Evolutionary conservation across 2,329 filamentous ascomycete genomes (phyloP), one percentile per base, ranked within the genome.

Genomic region (Pezicula radicicola): DNA sequence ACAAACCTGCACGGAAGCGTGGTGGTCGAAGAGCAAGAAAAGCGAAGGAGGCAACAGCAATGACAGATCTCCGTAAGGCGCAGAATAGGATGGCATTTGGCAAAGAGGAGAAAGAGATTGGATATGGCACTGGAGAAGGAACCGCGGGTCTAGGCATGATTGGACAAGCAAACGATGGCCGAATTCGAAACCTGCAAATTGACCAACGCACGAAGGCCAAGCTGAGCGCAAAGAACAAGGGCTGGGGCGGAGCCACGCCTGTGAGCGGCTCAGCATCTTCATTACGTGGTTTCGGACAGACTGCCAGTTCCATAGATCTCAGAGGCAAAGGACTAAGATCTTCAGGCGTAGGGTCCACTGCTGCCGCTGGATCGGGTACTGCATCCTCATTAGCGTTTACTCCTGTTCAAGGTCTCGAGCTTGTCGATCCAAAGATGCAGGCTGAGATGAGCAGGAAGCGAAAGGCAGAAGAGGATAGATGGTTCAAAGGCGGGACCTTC

Each of bases 401-500:
- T 2, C 91, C 93, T 2, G 90, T 96, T 15, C 94, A 97, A 66
- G 94, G 94, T 2, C 78, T 99, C 37, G 93, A 99, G 74, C 80
- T 99, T 12, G 92, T 97, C 6, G 93, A 97, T 68, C 94, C 94
- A 19, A 96, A 94, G 75, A 83, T 89, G 52, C 85, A 91, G 61
- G 89, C 90, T 7, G 91, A 97, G 73, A 80, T 96, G 68, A 91
- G 81, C 66, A 81, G 91, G 62, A 97, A 97, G 76, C 79, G 91
- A 57, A 95, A 96, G 68, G 92, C 91, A 1, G 94, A 97, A 58
- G 91, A 96, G 67, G 93, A 97, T 67, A 79, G 91, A 36, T 99
- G 91, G 87, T 99, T 99, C 76, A 96, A 94, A 71, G 89, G 91
- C 44, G 94, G 94, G n/a, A 92, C 90, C 0, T 99, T 99, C 66